Conservation (phyloP, 1,284 basidiomycete species). For the Clitocybe nebularis region DNA sequence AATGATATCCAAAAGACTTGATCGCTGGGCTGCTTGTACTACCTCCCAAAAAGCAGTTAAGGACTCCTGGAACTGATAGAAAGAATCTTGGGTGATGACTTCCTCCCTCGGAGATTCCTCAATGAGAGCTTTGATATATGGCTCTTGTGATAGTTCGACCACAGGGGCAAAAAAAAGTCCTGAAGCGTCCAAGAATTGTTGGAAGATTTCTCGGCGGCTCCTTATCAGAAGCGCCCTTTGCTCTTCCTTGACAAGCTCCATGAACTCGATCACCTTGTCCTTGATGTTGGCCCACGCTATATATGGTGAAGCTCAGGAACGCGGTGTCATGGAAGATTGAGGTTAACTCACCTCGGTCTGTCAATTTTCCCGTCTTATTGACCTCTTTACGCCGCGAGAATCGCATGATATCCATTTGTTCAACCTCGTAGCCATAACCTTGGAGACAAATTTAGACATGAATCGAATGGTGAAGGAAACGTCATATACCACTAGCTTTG, state of each 20-base stretch:
- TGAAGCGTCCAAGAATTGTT: constrained; percentile 12
- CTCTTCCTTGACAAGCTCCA: constrained; percentile 18
- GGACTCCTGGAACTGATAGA: neutral
- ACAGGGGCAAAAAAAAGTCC: constrained; percentile 10
- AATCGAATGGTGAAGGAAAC: too few species aligned
- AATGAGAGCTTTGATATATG: constrained; percentile 16
- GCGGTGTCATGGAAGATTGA: too few species aligned
- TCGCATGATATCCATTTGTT: too few species aligned
- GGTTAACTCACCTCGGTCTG: too few species aligned
- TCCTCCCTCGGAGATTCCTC: constrained; percentile 13
- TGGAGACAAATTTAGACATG: too few species aligned
- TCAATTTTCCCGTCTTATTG: too few species aligned
- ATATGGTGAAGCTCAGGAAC: neutral
- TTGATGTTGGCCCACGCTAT: constrained; percentile 23
- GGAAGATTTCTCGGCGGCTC: constrained; percentile 16
- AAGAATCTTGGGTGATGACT: neutral
- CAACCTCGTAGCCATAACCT: too few species aligned
- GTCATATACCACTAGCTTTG: constrained; percentile 16
- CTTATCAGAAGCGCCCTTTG: constrained; percentile 18
- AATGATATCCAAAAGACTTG: too few species aligned
- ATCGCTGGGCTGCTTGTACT: too few species aligned
- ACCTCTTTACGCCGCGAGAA: too few species aligned
- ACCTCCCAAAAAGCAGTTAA: neutral
- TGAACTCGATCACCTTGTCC: constrained; percentile 18
- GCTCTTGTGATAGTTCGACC: constrained; percentile 18